A percentile compares a stretch with the other conserved stretches of the same genome.
Conservation (phyloP, 495 filamentous ascomycete genomes). For the Evernia prunastri region DNA sequence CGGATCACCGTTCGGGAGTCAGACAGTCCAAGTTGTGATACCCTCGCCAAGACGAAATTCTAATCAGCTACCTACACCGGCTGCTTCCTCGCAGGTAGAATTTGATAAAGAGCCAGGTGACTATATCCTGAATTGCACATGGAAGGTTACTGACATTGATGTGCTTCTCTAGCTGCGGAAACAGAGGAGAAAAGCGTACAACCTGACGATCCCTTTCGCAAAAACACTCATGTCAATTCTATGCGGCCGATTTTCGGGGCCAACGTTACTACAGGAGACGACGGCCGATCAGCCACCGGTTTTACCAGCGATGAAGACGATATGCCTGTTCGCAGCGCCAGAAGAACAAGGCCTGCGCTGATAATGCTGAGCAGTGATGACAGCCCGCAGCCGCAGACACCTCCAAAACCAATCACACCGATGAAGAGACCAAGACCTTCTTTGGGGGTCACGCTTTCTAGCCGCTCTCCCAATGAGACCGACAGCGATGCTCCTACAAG, state of each 20-base stretch:
- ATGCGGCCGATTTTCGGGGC: neutral
- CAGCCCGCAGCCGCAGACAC: neutral
- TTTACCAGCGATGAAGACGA: slow-evolving; percentile 11
- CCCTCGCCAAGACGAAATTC: slow-evolving; percentile 10
- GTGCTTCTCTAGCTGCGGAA: neutral
- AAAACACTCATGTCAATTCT: neutral
- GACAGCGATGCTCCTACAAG: neutral
- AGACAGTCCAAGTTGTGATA: slow-evolving; percentile 4
- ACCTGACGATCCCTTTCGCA: neutral
- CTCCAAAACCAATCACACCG: slow-evolving; percentile 5
- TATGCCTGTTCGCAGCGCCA: neutral
- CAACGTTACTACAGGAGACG: neutral
- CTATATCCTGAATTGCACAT: too few relatives aligned
- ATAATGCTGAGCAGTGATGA: slow-evolving; percentile 11
- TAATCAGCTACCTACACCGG: slow-evolving; percentile 18
- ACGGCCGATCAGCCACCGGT: neutral
- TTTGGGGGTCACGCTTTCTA: neutral
- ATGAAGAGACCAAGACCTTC: neutral
- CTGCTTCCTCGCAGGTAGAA: slow-evolving; percentile 21
- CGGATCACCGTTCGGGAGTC: neutral
- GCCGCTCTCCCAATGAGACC: neutral
- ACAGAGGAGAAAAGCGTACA: neutral
- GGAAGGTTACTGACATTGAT: neutral
- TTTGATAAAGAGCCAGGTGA: neutral
- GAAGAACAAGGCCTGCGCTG: neutral